These are phyloP conservation scores for Ramaria sp. DNA, from an alignment of 768 basidiomycete species.

Conservation along the genomic window DNA sequence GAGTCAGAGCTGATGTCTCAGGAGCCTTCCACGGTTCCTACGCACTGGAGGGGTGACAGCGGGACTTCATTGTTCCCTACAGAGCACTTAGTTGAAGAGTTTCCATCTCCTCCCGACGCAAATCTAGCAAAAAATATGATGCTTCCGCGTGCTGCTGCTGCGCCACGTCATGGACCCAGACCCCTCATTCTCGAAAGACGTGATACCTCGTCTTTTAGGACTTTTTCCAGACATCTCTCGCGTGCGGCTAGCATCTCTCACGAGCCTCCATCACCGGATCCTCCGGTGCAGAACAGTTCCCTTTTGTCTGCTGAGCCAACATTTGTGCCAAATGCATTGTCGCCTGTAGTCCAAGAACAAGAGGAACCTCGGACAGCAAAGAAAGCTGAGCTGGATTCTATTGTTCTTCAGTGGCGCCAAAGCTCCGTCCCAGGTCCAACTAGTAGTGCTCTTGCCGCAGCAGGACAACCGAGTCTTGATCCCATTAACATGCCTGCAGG, in stretches of 20 bases:
- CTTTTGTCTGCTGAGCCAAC: background rate
- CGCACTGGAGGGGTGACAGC: constrained; percentile 46
- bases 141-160: background rate
- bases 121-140: background rate
- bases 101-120: constrained; percentile 1
- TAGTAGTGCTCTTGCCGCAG: constrained; percentile 34
- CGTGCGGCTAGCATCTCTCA: constrained; percentile 1
- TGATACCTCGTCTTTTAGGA: constrained; percentile 29
- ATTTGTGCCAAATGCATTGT: constrained; percentile 27
- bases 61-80: constrained; percentile 33
- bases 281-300: background rate
- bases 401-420: constrained; percentile 59
- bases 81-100: background rate
- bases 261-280: background rate
- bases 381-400: constrained; percentile 37
- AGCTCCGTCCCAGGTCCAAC: constrained; percentile 29
- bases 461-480: constrained; percentile 38
- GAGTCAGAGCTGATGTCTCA: constrained; percentile 31
- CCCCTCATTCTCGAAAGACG: constrained; percentile 60
- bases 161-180: constrained; percentile 42
- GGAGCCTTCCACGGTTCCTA: constrained; percentile 28
- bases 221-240: constrained; percentile 20
- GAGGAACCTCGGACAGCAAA: constrained; percentile 43
- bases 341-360: constrained; percentile 48
- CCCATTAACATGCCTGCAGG: constrained; percentile 34